These are phyloP conservation scores for Aspergillus costaricaensis DNA, from an alignment of 2,329 filamentous ascomycete genomes.

Conservation along the genomic window DNA sequence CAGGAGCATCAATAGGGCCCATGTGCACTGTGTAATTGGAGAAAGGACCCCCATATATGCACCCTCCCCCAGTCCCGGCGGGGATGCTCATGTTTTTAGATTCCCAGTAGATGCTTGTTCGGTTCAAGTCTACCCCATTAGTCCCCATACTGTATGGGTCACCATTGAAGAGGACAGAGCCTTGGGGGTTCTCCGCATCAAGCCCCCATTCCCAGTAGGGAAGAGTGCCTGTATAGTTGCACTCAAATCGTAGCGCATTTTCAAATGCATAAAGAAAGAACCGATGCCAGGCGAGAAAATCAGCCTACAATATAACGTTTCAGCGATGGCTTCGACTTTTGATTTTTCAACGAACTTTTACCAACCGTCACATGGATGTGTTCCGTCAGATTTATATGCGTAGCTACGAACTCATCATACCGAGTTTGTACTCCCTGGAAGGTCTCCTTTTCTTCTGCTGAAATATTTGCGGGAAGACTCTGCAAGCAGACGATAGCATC, in stretches of 20 bases:
- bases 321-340: background rate
- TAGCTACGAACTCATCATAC: constrained; percentile 3
- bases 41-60: constrained; percentile 11
- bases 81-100: background rate
- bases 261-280: constrained; percentile 7
- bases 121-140: constrained; percentile 2
- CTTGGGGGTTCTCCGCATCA: background rate
- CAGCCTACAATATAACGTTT: background rate
- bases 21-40: constrained; percentile 9
- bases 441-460: background rate
- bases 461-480: background rate
- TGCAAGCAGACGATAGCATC: background rate
- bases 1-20: background rate
- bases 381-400: background rate
- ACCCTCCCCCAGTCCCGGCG: constrained; percentile 6
- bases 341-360: background rate
- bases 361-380: background rate
- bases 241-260: constrained; percentile 5
- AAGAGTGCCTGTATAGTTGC: constrained; percentile 7
- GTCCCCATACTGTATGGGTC: background rate
- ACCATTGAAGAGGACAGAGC: constrained; percentile 11
- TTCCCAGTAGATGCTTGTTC: background rate
- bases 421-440: background rate
- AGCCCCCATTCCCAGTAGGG: constrained; percentile 12
- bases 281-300: constrained; percentile 15